Evolutionary conservation across 1,284 basidiomycete species (phyloP).

Genomic region (Ustanciosporium gigantosporum): DNA sequence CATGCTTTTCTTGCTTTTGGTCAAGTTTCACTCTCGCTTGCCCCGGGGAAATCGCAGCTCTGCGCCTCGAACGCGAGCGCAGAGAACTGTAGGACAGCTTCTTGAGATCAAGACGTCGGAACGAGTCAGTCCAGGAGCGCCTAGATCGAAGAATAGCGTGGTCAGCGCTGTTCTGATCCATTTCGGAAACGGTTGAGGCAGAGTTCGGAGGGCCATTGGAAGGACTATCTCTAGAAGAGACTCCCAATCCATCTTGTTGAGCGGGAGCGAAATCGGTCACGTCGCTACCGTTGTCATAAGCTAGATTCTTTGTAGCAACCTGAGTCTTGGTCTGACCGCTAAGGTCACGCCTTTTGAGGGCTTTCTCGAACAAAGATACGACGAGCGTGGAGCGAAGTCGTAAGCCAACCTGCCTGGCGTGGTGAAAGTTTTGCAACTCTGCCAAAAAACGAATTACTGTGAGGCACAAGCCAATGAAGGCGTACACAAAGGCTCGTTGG

Average conservation of each 20-base stretch:
- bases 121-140: slow-evolving; percentile 6
- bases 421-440: slow-evolving; percentile 53
- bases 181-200: too few relatives aligned
- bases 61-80: neutral
- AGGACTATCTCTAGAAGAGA: too few relatives aligned
- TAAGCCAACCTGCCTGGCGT: slow-evolving; percentile 58
- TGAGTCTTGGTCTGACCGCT: slow-evolving; percentile 29
- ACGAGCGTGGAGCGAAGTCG: slow-evolving; percentile 53
- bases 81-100: slow-evolving; percentile 17
- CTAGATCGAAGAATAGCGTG: neutral
- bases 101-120: slow-evolving; percentile 3
- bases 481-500: slow-evolving; percentile 38
- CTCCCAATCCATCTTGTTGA: neutral
- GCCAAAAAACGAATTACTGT: slow-evolving; percentile 41
- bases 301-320: neutral
- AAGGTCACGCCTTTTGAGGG: slow-evolving; percentile 51
- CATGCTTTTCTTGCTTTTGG: slow-evolving; percentile 7
- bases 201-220: too few relatives aligned
- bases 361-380: slow-evolving; percentile 55
- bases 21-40: too few relatives aligned
- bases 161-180: too few relatives aligned
- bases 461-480: slow-evolving; percentile 29
- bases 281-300: neutral
- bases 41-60: too few relatives aligned
- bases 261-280: neutral